phyloP scores from a whole-genome alignment of 805 yeast species.

The Starmera amethionina region DNA sequence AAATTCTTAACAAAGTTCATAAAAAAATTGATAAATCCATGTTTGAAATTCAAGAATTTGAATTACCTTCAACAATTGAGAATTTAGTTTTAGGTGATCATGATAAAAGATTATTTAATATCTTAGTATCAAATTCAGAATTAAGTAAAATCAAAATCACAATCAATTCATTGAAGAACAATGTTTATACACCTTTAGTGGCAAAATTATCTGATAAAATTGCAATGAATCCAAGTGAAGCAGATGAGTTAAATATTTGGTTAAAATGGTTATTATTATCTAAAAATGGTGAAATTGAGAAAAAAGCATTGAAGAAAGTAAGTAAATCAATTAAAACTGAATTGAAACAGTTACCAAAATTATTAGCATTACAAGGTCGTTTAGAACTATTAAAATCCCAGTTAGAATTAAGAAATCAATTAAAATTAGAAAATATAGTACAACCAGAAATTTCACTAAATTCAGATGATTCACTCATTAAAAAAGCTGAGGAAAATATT shows the following conservation, averaged over 20 bases:
- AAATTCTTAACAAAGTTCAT: conserved; percentile 9
- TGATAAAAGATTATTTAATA: conserved; percentile 17
- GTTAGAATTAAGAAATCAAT: conserved; percentile 52
- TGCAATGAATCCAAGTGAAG: conserved; percentile 33
- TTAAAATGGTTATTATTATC: conserved; percentile 68
- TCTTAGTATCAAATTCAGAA: conserved; percentile 20
- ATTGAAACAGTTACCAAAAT: conserved; percentile 48
- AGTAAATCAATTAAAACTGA: conserved; percentile 48
- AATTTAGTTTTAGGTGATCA: conserved; percentile 6
- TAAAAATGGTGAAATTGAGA: conserved; percentile 36
- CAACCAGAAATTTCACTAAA: conserved; percentile 10
- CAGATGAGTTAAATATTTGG: conserved; percentile 45
- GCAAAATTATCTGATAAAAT: conserved; percentile 36
- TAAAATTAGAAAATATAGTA: conserved; percentile 26
- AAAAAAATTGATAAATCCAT: conserved; percentile 16
- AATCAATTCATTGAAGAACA: conserved; percentile 30
- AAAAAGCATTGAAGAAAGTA: conserved; percentile 35
- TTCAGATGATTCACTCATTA: conserved; percentile 17
- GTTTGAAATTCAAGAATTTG: conserved; percentile 18
- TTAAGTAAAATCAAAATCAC: conserved; percentile 31
- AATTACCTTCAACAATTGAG: conserved; percentile 8
- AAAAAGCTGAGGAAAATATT: conserved; percentile 23
- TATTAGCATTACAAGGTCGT: conserved; percentile 80
- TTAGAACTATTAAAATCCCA: conserved; percentile 71
- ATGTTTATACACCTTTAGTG: conserved; percentile 32